Percentiles rank a stretch among this genome's conserved stretches.
phyloP scores from a whole-genome alignment of 768 basidiomycete species.

The Collybiopsis luxurians region DNA sequence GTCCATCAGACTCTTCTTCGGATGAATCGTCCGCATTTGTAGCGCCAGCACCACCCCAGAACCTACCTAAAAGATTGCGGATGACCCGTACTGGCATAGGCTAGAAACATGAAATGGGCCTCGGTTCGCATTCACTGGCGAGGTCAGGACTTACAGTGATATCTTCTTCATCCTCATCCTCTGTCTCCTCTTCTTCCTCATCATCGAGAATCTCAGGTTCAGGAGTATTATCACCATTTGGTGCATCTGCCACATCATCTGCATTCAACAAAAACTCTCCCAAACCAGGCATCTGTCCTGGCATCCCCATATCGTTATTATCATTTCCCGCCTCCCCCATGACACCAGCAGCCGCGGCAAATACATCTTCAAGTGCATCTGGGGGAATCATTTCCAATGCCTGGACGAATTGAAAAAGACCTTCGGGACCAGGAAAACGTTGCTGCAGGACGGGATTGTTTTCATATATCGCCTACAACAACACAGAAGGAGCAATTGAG shows the following conservation, averaged over 20 bases:
- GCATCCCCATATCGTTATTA: constrained; percentile 39
- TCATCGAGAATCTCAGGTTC: constrained; percentile 15
- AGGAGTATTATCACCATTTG: constrained; percentile 18
- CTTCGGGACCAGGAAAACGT: constrained; percentile 52
- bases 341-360: constrained; percentile 45
- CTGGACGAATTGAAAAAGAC: constrained; percentile 62
- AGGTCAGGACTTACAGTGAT: constrained; percentile 41
- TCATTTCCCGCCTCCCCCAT: constrained; percentile 26
- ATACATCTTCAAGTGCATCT: constrained; percentile 59
- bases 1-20: constrained; percentile 37
- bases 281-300: constrained; percentile 40
- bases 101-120: constrained; percentile 27
- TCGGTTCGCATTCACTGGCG: neutral
- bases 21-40: constrained; percentile 30
- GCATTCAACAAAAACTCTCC: constrained; percentile 11
- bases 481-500: constrained; percentile 2
- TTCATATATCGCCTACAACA: constrained; percentile 47
- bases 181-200: constrained; percentile 20
- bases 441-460: constrained; percentile 52
- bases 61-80: constrained; percentile 54
- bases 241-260: constrained; percentile 19
- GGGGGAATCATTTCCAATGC: constrained; percentile 51
- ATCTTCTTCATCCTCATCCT: constrained; percentile 38
- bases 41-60: constrained; percentile 44
- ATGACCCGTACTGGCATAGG: constrained; percentile 58